Base-by-base conservation (phyloP, 75 land plant species). In the Chamaecyparis obtusa region DNA sequence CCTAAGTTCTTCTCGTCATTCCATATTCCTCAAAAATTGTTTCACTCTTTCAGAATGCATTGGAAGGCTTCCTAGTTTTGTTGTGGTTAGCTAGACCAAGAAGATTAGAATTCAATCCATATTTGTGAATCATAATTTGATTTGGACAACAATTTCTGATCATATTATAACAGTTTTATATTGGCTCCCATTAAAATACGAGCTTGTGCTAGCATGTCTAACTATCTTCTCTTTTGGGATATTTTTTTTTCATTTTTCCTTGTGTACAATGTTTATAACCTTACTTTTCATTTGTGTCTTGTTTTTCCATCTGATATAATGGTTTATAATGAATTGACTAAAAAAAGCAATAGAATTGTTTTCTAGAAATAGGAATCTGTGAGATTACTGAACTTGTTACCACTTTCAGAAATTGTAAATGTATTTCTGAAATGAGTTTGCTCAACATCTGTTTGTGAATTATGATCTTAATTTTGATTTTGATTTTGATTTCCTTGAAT, bases 371-470 rank as follows among this genome's bases (percentile, higher is more conserved):
- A 21, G 51, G 33, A 9, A 46, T 81, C 46, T 74, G 33, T 74
- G 76, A 1, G 76, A 74, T 33, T 33, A 44, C 10, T 39, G 83
- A 80, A 27, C 32, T 44, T 43, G 33, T 46, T 46, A 44, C 0
- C 54, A 44, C 33, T 9, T 2, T 46, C n/a, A 24, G 48, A 81
- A 81, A 46, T 46, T 13, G 13, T 46, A 13, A 21, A 46, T n/a
- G 3, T 46, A 44, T 84, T 84, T 84, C 39, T 33, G 56, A 39
- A 51, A 84, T 84, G 64, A 35, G 36, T 54, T 84, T 84, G 33
- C 10, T 15, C 13, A 32, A 32, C 11, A 74, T 74, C 14, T 74
- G 76, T 15, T 32, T 74, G 33, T 74, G 33, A 71, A 71, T 71
- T 24, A 57, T 57, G 64, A 57, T 57, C 27, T 57, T 57, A 19